Conservation (phyloP, 345 rosid species). For the Toxicodendron radicans region DNA sequence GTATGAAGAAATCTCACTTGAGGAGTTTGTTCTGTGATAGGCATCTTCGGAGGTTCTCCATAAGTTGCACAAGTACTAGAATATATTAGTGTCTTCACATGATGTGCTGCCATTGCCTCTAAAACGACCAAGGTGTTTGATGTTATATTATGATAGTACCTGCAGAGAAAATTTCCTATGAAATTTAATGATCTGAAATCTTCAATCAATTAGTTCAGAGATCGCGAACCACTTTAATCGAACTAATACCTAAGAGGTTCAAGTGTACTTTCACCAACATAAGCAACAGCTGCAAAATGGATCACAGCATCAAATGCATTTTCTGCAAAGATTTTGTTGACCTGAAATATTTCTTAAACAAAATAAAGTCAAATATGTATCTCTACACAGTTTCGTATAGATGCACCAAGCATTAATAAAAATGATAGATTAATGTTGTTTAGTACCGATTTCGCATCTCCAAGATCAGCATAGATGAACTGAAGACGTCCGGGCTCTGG, state of each 20-base stretch:
- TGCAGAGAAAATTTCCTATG: conserved; percentile 1
- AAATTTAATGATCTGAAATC: neutral
- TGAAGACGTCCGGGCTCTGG: conserved; percentile 68
- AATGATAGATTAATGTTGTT: neutral
- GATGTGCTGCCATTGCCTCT: conserved; percentile 58
- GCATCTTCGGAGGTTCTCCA: conserved; percentile 69
- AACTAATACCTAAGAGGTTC: conserved; percentile 49
- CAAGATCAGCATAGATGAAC: conserved; percentile 62
- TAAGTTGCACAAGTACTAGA: conserved; percentile 74
- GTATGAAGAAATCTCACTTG: conserved; percentile 26
- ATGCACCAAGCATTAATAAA: no score
- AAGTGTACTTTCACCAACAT: conserved; percentile 70
- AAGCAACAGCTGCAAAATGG: conserved; percentile 87
- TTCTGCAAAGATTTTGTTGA: conserved; percentile 73
- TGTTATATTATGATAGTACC: conserved; percentile 69
- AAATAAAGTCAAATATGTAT: conserved; percentile 1
- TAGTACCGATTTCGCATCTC: conserved; percentile 63
- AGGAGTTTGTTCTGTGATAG: conserved; percentile 59
- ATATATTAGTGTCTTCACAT: conserved; percentile 58
- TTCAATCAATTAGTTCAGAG: neutral
- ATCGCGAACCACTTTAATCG: neutral
- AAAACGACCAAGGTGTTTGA: conserved; percentile 56
- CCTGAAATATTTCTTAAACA: conserved; percentile 55
- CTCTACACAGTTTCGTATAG: no score
- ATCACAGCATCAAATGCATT: conserved; percentile 99